Evolutionary conservation across 257 asterid genomes (phyloP), one percentile per base, ranked within the genome.

Genomic region (Scutellaria baicalensis): DNA sequence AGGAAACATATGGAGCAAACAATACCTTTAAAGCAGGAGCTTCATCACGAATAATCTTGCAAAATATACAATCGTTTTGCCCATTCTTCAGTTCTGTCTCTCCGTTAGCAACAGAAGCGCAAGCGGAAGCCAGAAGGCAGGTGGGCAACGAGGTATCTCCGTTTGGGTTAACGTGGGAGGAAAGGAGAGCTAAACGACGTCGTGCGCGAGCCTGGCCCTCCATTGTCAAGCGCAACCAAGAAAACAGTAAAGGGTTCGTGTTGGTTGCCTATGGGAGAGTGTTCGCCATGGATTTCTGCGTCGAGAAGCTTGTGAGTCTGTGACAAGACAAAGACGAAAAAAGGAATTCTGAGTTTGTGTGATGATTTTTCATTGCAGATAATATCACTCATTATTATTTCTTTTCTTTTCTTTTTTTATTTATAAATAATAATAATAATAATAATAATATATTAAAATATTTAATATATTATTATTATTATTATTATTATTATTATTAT

Each of bases 21-120:
- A 33, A 65, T 38, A 84, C 99, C 95, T 91, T 93, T 9, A 84
- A 63, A 74, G 96, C 87, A 21, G 96, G 91, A 40, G 93, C 85
- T 75, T 89, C 69, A 48, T 88, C 88, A 3, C 79, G 78, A 80
- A 89, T 79, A 84, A 93, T 91, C 82, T 83, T 78, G 78, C 97
- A 93, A 71, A 93, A 93, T 1, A 88, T 81, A 63, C 99, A 93
- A 66, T 78, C 77, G 3, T 12, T 67, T 35, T 33, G 68, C 23
- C 59, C 75, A 35, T 50, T 61, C 2, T 52, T 39, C 39, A 13
- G 49, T 44, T 70, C 77, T 20, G 64, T 75, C 12, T 47, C 75
- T 35, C 77, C 81, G 10, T 38, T 47, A 66, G 62, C 71, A 54
- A 77, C 61, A 10, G 73, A 59, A 64, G 84, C 79, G 74, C 87